These are phyloP conservation scores for Wickerhamomyces strasburgensis DNA, from an alignment of 805 yeast genomes.

Conservation along the genomic window DNA sequence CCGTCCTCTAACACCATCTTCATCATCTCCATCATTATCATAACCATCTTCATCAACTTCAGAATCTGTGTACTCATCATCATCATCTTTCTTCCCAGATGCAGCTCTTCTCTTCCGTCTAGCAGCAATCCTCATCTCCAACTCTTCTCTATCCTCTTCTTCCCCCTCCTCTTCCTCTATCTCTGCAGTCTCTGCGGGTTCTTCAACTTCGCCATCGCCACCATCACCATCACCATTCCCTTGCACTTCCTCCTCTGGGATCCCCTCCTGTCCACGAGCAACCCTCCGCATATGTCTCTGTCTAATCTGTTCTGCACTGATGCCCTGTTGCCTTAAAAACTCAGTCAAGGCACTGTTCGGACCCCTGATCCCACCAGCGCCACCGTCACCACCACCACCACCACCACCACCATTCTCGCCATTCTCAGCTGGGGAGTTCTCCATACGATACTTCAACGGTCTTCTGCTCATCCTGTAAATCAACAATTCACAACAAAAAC, in stretches of 20 bases:
- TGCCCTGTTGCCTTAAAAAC: slow-evolving; percentile 84
- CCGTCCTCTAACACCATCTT: slow-evolving; percentile 8
- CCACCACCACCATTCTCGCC: slow-evolving; percentile 29
- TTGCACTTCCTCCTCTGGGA: slow-evolving; percentile 8
- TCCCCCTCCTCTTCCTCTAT: slow-evolving; percentile 27
- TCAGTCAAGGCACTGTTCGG: slow-evolving; percentile 88
- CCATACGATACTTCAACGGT: slow-evolving; percentile 23
- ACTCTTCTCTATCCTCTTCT: slow-evolving; percentile 27
- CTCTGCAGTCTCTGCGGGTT: slow-evolving; percentile 12
- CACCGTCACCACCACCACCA: slow-evolving; percentile 28
- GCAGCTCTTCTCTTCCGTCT: slow-evolving; percentile 38
- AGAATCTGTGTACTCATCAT: slow-evolving; percentile 33
- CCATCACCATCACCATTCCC: slow-evolving; percentile 26
- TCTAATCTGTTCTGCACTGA: slow-evolving; percentile 74
- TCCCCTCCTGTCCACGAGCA: slow-evolving; percentile 11
- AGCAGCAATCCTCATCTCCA: slow-evolving; percentile 34
- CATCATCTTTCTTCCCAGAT: slow-evolving; percentile 27
- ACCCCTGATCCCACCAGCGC: slow-evolving; percentile 33
- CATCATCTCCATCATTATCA: slow-evolving; percentile 28
- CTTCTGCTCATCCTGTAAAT: slow-evolving; percentile 25
- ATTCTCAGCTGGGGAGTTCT: slow-evolving; percentile 9
- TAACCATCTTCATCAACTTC: slow-evolving; percentile 29
- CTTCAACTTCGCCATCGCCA: slow-evolving; percentile 31
- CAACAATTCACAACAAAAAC: too few species aligned
- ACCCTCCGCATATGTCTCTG: slow-evolving; percentile 35